These are phyloP conservation scores for Liriodendron chinense DNA, from an alignment of 164 flowering plant genomes.

Conservation along the genomic window DNA sequence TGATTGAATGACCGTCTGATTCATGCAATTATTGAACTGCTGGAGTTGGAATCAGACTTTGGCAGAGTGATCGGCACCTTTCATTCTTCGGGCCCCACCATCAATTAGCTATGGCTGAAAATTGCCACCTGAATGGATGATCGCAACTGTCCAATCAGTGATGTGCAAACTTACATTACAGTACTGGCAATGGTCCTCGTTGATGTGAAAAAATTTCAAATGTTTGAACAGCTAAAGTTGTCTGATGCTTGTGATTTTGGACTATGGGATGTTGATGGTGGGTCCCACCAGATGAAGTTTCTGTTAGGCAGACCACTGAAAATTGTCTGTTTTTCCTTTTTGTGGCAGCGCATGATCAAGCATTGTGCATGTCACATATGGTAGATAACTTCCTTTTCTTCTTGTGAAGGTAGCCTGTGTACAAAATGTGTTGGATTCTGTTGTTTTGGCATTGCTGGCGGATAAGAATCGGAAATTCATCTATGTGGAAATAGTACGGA, in stretches of 20 bases:
- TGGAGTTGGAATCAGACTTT: too few species aligned
- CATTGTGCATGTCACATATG: background rate
- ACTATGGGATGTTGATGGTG: background rate
- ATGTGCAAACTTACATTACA: too few species aligned
- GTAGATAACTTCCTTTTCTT: background rate
- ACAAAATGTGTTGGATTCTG: slow-evolving; percentile 83
- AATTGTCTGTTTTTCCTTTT: too few species aligned
- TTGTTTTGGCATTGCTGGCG: slow-evolving; percentile 63
- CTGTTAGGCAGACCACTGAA: background rate
- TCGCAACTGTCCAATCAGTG: background rate
- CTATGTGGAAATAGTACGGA: slow-evolving; percentile 54
- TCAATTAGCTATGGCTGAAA: background rate
- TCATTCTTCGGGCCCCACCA: background rate
- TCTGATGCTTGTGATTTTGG: background rate
- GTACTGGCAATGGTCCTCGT: too few species aligned
- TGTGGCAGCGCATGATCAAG: background rate
- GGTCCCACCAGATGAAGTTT: background rate
- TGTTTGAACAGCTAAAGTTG: background rate
- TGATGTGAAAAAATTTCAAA: too few species aligned
- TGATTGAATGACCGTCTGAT: background rate
- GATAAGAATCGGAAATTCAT: slow-evolving; percentile 79
- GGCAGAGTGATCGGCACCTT: background rate
- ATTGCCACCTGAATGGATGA: background rate
- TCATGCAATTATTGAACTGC: too few species aligned
- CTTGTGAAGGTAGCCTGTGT: slow-evolving; percentile 56